Conservation (phyloP, 805 yeast species). For the Ogataea nakhonphanomensis region DNA sequence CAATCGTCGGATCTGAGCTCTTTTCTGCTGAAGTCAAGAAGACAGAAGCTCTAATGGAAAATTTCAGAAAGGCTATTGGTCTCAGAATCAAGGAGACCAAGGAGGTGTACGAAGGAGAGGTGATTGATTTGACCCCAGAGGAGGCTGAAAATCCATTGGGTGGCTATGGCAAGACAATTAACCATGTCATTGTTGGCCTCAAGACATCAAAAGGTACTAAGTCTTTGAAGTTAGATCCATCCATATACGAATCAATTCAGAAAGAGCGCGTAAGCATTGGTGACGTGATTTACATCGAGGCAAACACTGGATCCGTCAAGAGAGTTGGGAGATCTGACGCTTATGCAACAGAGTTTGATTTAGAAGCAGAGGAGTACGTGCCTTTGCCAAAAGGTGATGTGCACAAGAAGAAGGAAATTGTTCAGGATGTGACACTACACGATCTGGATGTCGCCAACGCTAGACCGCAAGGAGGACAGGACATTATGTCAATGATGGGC, state of each 20-base stretch:
- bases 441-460: slow-evolving; percentile 98
- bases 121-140: slow-evolving; percentile 77
- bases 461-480: slow-evolving; percentile 95
- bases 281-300: slow-evolving; percentile 92
- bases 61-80: slow-evolving; percentile 94
- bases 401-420: slow-evolving; percentile 92
- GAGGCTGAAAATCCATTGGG: slow-evolving; percentile 97
- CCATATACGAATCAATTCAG: slow-evolving; percentile 91
- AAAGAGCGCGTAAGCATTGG: slow-evolving; percentile 96
- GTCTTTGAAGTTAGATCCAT: slow-evolving; percentile 97
- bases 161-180: slow-evolving; percentile 59
- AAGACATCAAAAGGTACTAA: slow-evolving; percentile 97
- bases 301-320: slow-evolving; percentile 90
- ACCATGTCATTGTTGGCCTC: slow-evolving; percentile 91
- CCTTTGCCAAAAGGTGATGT: slow-evolving; percentile 99
- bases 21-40: slow-evolving; percentile 89
- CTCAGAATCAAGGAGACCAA: slow-evolving; percentile 94
- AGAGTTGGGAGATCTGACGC: slow-evolving; percentile 95
- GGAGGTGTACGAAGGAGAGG: slow-evolving; percentile 98
- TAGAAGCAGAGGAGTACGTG: slow-evolving; percentile 95
- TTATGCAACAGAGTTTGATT: slow-evolving; percentile 95
- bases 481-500: slow-evolving; percentile 96
- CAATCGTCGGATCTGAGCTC: slow-evolving; percentile 91
- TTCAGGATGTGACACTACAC: slow-evolving; percentile 96
- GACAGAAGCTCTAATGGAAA: slow-evolving; percentile 95